phyloP scores from a whole-genome alignment of 192 early-diverging fungal genomes.

The Umbelopsis sp. region DNA sequence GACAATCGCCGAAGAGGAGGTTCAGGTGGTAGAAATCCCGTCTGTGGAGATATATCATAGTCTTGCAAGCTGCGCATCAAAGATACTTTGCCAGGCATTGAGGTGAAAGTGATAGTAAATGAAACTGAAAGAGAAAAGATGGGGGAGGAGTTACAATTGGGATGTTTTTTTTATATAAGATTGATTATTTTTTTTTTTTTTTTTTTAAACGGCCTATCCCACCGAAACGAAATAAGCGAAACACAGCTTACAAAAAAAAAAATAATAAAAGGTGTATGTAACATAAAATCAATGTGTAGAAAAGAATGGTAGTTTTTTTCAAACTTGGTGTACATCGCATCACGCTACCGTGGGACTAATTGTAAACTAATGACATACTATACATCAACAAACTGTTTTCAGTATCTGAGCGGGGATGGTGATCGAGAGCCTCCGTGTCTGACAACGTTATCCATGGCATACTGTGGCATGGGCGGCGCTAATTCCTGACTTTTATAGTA shows the following conservation, averaged over 20 bases:
- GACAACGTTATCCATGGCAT: not conserved
- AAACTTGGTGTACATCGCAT: not conserved
- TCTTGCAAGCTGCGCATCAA: conserved; percentile 61
- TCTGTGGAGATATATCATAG: conserved; percentile 80
- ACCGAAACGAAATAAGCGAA: too few relatives aligned
- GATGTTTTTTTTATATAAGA: not conserved
- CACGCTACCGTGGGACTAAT: conserved; percentile 3
- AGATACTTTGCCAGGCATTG: conserved; percentile 58
- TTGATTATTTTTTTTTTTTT: not conserved
- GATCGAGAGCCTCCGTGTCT: conserved; percentile 1
- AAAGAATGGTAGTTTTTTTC: not conserved
- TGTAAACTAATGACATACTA: not conserved
- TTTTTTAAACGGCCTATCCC: not conserved
- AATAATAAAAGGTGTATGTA: too few relatives aligned
- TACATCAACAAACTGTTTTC: not conserved
- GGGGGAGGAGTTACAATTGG: not conserved
- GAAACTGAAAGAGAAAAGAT: conserved; percentile 1
- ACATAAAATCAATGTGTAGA: not conserved
- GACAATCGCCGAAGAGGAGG: conserved; percentile 76
- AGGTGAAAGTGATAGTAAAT: not conserved
- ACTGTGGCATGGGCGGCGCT: conserved; percentile 1
- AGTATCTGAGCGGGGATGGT: conserved; percentile 17
- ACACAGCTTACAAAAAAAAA: too few relatives aligned
- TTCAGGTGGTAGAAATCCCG: conserved; percentile 84
- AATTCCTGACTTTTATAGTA: not conserved